Evolutionary conservation across 2,329 filamentous ascomycete species (phyloP), one percentile per base, ranked within the genome.

Genomic region (Stachybotrys echinatus): DNA sequence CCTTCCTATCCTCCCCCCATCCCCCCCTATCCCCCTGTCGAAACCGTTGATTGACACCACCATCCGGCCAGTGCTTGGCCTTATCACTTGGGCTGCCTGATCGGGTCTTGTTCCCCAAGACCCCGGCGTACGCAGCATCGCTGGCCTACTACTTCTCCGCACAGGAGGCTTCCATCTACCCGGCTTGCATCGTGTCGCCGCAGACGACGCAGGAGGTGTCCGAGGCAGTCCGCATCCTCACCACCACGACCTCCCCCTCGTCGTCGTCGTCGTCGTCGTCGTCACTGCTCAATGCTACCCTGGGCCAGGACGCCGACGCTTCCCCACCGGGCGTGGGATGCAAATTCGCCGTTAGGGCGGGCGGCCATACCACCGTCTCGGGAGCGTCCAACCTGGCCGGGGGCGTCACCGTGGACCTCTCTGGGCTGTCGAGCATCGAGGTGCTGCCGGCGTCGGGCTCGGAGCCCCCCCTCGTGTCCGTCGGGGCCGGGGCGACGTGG

Each of bases 401-500:
- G 2, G 70, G 69, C 2, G 54, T 73, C 14, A 62, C 66, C 4
- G 65, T 77, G 46, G 69, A 73, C 43, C 51, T 76, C n/a, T 60
- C 23, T 1, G 54, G 68, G 5, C 64, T 60, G 8, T 51, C 69
- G 37, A 47, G 58, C 12, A 17, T 49, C 23, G 27, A 43, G 34
- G 19, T 49, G 12, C 38, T 7, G 17, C 17, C 31, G 10, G 31
- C 31, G 7, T 20, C 38, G 17, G 19, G 4, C 38, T 14, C 38
- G 17, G 42, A 19, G 3, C 19, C 27, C 18, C 19, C 19, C 18
- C 22, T 39, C 19, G 23, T 45, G 18, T 38, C 42, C 12, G 42
- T 45, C 14, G 48, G 48, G 8, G 48, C 34, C 8, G 48, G 42
- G 38, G 18, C 34, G 23, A 23, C 34, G 5, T 49, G 48, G 48